phyloP scores from a whole-genome alignment of 441 rosid species.

The Euphorbia corollata region DNA sequence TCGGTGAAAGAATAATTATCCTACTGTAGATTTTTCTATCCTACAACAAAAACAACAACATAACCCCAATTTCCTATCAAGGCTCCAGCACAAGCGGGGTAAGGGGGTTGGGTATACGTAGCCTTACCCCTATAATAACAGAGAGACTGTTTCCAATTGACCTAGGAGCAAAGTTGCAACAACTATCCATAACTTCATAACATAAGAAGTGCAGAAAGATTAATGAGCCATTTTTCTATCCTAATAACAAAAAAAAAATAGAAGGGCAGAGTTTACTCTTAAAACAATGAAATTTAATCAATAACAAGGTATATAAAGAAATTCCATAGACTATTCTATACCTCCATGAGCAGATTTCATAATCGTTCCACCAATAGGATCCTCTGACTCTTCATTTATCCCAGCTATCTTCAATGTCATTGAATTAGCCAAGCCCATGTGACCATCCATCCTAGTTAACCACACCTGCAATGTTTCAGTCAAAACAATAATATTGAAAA shows the following conservation, averaged over 20 bases:
- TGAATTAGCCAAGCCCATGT: slow-evolving; percentile 84
- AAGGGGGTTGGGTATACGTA: no score
- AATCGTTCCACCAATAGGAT: slow-evolving; percentile 74
- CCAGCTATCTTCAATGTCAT: slow-evolving; percentile 60
- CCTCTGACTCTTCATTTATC: slow-evolving; percentile 42
- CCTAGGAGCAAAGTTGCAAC: no score
- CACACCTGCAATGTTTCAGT: slow-evolving; percentile 46
- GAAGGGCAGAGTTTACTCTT: background rate
- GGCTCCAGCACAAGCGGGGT: no score
- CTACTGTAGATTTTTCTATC: background rate
- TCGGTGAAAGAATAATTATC: no score
- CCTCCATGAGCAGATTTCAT: slow-evolving; percentile 55
- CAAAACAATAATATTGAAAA: slow-evolving; percentile 5
- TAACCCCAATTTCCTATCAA: no score
- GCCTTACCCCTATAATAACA: no score
- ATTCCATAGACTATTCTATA: slow-evolving; percentile 18
- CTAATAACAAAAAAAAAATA: background rate
- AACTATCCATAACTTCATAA: no score
- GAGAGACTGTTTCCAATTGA: no score
- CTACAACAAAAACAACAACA: background rate
- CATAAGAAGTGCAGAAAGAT: no score
- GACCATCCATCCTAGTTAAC: slow-evolving; percentile 86
- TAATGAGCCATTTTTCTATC: background rate
- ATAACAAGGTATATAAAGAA: background rate
- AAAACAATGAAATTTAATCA: background rate